phyloP scores from a whole-genome alignment of 192 early-diverging fungal species.

The Chytriomyces confervae region DNA sequence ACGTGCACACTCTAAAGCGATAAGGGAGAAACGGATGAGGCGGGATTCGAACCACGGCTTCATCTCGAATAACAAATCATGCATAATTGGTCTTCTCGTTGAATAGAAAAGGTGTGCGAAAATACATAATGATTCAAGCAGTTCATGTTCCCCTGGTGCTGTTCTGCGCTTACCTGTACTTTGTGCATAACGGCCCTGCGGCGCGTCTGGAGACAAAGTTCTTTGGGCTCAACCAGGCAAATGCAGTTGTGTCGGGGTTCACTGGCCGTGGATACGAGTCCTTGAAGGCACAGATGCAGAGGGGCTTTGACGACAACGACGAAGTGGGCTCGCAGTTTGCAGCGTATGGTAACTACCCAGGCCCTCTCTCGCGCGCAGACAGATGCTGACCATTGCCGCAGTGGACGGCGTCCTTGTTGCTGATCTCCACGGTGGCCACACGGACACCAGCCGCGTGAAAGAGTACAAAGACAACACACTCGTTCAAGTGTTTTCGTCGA shows the following conservation, averaged over 20 bases:
- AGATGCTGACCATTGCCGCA: not conserved
- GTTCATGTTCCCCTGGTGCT: not conserved
- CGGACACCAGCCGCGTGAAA: slow-evolving; percentile 42
- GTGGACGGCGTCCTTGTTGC: slow-evolving; percentile 65
- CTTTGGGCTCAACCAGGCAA: slow-evolving; percentile 6
- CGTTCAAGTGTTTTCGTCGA: slow-evolving; percentile 69
- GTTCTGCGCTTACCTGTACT: not conserved
- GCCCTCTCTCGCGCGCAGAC: not conserved
- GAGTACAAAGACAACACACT: slow-evolving; percentile 63
- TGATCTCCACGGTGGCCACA: slow-evolving; percentile 67
- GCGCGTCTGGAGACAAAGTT: not conserved
- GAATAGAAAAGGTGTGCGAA: too few species aligned
- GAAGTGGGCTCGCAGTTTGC: slow-evolving; percentile 58
- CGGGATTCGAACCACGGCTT: too few species aligned
- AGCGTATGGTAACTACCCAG: slow-evolving; percentile 40
- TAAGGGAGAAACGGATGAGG: not conserved
- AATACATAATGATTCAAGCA: not conserved
- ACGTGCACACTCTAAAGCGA: slow-evolving; percentile 44
- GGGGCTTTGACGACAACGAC: slow-evolving; percentile 52
- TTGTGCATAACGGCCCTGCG: slow-evolving; percentile 16
- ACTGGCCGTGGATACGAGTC: slow-evolving; percentile 48
- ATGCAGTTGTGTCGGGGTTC: slow-evolving; percentile 24
- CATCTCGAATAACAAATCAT: too few species aligned
- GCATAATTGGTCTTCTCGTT: too few species aligned
- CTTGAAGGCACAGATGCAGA: slow-evolving; percentile 40